Base-by-base conservation (phyloP, 2,329 filamentous ascomycete genomes). In the Botrytis elliptica region DNA sequence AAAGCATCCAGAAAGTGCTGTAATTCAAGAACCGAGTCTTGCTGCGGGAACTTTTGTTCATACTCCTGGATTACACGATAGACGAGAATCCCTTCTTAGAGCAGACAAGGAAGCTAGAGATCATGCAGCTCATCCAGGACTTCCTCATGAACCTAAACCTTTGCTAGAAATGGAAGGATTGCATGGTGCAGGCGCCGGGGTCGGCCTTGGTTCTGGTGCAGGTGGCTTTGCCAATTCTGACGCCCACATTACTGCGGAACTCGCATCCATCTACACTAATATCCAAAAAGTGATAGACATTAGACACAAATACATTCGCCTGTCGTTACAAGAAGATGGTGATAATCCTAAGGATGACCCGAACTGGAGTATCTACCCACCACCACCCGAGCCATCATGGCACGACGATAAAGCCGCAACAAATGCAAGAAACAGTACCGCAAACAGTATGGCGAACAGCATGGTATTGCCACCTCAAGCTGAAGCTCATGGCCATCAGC, bases 301-400 rank as follows among this genome's bases (percentile, higher is more conserved):
- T 59, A 90, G 96, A 75, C 91, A 94, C 81, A 97, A 94, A 79
- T 99, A 98, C 83, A 93, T 98, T 70, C 86, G 89, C 1, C 83
- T 98, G 25, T 98, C 96, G 0, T 85, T 95, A 33, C 96, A 99
- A 81, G 88, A 92, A 16, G 88, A 91, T 12, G 88, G 89, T 20
- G 93, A 97, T 81, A 98, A 98, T 78, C 96, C 96, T 1, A 94
- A 94, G 79, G 94, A 98, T 81, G 89, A 92, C 29, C 87, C 91
- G 0, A 88, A 86, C 68, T 99, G 95, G 95, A 87, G 88, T 71
- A 93, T 99, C 63, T 98, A 98, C 79, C 96, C 96, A 16, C 90
- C 93, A 22, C 95, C 95, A 7, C 96, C 95, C 9, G 93, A 97
- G 79, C 96, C 96, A 25, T 93, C 93, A 3, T 98, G 96, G 95